Evolutionary conservation across 177 flowering plant genomes (phyloP).

Genomic region (Vitis hybrid): DNA sequence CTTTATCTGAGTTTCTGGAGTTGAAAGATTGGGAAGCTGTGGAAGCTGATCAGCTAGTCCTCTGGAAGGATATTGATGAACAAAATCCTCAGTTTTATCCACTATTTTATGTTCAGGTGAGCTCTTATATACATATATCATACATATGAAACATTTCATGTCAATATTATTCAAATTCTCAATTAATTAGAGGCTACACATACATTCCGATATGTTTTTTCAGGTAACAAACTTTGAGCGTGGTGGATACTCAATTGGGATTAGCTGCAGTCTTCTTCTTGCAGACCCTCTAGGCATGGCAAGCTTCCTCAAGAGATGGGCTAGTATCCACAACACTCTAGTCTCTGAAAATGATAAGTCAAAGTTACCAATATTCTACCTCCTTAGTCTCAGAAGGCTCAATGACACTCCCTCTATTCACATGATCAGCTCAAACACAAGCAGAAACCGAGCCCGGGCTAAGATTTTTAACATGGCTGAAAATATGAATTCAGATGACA

Average conservation of each 20-base stretch:
- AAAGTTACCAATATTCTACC: conserved; percentile 36
- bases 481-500: neutral
- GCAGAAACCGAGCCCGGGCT: conserved; percentile 12
- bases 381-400: conserved; percentile 21
- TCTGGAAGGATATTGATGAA: conserved; percentile 47
- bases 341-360: conserved; percentile 8
- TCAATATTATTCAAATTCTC: too few relatives aligned
- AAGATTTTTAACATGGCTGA: conserved; percentile 19
- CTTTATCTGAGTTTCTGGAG: conserved; percentile 36
- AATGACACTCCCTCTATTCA: neutral
- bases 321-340: conserved; percentile 27
- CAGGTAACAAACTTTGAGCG: conserved; percentile 59
- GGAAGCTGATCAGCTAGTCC: conserved; percentile 37
- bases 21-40: conserved; percentile 20
- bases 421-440: conserved; percentile 3
- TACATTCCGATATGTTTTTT: neutral
- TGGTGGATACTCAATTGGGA: conserved; percentile 57
- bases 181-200: too few relatives aligned
- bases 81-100: conserved; percentile 43
- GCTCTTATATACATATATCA: too few relatives aligned
- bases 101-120: conserved; percentile 50
- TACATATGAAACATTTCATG: too few relatives aligned
- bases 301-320: conserved; percentile 42
- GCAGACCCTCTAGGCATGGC: conserved; percentile 36
- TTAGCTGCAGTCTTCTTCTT: conserved; percentile 50